Conservation (phyloP, 352 stramenopile genomes). For the Phytophthora tubulina region DNA sequence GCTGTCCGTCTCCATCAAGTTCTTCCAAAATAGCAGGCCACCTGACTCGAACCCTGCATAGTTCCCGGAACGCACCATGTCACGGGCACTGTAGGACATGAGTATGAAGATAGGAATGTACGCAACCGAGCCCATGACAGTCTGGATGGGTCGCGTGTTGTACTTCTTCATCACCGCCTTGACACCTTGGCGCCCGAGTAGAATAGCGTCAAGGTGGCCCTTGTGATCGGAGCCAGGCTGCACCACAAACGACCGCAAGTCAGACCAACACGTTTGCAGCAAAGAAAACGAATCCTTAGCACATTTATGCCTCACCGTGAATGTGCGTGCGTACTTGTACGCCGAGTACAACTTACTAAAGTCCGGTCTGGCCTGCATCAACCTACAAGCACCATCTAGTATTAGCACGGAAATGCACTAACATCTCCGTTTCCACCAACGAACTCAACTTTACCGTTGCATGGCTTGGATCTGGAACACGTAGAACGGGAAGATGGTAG, state of each 20-base stretch:
- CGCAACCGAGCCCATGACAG: constrained; percentile 66
- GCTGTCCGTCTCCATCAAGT: constrained; percentile 69
- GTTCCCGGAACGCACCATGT: constrained; percentile 80
- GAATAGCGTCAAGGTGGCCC: constrained; percentile 59
- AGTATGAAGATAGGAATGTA: constrained; percentile 81
- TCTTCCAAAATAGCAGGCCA: constrained; percentile 72
- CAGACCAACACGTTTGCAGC: not conserved
- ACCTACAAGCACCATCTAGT: constrained; percentile 8
- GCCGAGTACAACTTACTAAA: constrained; percentile 75
- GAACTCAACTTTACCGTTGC: constrained; percentile 47
- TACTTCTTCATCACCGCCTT: constrained; percentile 80
- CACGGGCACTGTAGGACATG: constrained; percentile 77
- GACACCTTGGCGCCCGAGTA: constrained; percentile 58
- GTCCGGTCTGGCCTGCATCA: constrained; percentile 65
- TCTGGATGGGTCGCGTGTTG: constrained; percentile 75
- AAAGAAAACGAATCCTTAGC: not conserved
- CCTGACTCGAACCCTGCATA: constrained; percentile 69
- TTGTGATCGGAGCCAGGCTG: constrained; percentile 54
- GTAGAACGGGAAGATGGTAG: constrained; percentile 77
- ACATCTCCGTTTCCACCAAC: not conserved
- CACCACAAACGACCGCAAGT: constrained; percentile 24
- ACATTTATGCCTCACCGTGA: constrained; percentile 50
- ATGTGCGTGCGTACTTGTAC: constrained; percentile 80
- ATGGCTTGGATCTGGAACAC: constrained; percentile 75
- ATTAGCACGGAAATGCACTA: constrained; percentile 10